phyloP scores from a whole-genome alignment of 163 green algal genomes.

The Prototheca stagnorum region DNA sequence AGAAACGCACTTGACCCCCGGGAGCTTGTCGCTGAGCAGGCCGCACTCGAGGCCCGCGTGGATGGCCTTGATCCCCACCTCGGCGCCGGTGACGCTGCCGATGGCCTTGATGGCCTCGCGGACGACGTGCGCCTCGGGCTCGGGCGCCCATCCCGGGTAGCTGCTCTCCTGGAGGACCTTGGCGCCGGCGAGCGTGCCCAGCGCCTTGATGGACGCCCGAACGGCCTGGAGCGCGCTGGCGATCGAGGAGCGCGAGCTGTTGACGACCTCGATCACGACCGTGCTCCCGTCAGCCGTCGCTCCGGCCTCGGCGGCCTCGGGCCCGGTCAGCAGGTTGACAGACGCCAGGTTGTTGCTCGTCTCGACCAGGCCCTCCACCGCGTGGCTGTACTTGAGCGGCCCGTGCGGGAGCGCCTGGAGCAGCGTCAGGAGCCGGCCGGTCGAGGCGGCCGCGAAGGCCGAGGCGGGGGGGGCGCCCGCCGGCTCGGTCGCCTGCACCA shows the following conservation, averaged over 20 bases:
- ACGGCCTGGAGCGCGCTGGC: conserved; percentile 29
- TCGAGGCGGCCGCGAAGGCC: conserved; percentile 3
- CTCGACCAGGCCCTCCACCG: conserved; percentile 51
- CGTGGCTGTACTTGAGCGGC: conserved; percentile 40
- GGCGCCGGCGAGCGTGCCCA: conserved; percentile 1
- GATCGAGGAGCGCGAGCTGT: conserved; percentile 37
- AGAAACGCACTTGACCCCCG: conserved; percentile 35
- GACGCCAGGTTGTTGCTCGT: conserved; percentile 49
- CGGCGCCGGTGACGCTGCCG: conserved; percentile 2
- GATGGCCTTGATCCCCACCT: conserved; percentile 15
- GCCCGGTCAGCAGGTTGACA: neutral
- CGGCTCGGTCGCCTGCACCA: neutral
- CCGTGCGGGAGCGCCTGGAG: conserved; percentile 46
- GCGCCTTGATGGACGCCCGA: conserved; percentile 23
- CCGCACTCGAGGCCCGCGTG: conserved; percentile 62
- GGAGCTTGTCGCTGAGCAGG: conserved; percentile 46
- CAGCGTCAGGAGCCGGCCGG: conserved; percentile 28
- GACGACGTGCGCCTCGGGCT: conserved; percentile 31
- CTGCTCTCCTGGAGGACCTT: conserved; percentile 15
- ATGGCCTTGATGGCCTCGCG: conserved; percentile 20
- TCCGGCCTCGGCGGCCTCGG: neutral
- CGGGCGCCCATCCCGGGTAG: conserved; percentile 60
- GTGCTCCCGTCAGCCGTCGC: too few relatives aligned
- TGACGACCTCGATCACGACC: conserved; percentile 37
- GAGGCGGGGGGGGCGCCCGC: neutral